phyloP scores from a whole-genome alignment of 2,329 filamentous ascomycete species.

The Diaporthe destruens region DNA sequence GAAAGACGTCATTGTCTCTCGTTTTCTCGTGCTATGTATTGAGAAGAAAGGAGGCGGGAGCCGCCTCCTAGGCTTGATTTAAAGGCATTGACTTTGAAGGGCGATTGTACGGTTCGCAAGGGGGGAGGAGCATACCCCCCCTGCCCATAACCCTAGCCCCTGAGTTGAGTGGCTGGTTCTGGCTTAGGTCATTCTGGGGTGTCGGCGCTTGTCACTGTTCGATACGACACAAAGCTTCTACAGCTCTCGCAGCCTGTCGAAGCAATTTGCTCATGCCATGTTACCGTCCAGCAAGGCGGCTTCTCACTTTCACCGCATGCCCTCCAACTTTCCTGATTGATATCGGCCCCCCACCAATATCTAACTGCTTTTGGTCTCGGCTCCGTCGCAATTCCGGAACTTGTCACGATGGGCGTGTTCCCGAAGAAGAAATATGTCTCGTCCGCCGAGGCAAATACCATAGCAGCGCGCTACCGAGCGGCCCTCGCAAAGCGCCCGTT shows the following conservation, averaged over 20 bases:
- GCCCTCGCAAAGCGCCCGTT: constrained; percentile 86
- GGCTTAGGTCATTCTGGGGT: constrained; percentile 17
- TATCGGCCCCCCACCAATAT: background rate
- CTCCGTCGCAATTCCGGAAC: background rate
- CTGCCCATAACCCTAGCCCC: constrained; percentile 27
- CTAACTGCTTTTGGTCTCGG: background rate
- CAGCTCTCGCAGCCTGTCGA: background rate
- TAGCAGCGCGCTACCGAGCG: constrained; percentile 83
- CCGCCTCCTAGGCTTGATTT: constrained; percentile 1
- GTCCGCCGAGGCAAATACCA: constrained; percentile 72
- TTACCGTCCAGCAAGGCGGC: background rate
- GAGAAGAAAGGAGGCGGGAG: background rate
- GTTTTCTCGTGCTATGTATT: background rate
- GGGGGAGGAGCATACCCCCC: constrained; percentile 1
- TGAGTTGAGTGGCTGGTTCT: background rate
- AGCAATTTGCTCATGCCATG: background rate
- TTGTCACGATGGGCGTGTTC: constrained; percentile 70
- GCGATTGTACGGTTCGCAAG: constrained; percentile 3
- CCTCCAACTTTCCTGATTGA: background rate
- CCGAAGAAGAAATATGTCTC: constrained; percentile 78
- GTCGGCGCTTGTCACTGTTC: background rate
- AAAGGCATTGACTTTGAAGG: constrained; percentile 13
- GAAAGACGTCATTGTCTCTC: constrained; percentile 6
- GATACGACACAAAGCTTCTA: background rate
- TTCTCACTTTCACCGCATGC: background rate